phyloP scores from a whole-genome alignment of 495 filamentous ascomycete genomes.

The Extremus antarcticus region DNA sequence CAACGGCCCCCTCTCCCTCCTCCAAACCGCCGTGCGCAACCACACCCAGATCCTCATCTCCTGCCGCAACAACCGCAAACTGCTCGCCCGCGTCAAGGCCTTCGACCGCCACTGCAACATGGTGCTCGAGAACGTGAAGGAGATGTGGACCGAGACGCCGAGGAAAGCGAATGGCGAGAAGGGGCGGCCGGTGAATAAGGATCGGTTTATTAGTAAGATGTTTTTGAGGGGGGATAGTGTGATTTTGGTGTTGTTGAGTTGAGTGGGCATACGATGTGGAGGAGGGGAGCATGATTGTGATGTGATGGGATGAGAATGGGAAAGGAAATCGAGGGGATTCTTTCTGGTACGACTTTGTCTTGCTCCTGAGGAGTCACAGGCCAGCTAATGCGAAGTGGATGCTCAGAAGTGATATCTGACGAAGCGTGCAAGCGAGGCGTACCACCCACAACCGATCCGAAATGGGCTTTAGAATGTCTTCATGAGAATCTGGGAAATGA shows the following conservation, averaged over 20 bases:
- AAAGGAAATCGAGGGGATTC: no score
- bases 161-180: slow-evolving; percentile 64
- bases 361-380: background rate
- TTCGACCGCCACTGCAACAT: slow-evolving; percentile 96
- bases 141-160: slow-evolving; percentile 98
- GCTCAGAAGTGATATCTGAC: background rate
- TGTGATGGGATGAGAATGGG: no score
- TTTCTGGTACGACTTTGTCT: background rate
- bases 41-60: slow-evolving; percentile 86
- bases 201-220: slow-evolving; percentile 98
- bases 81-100: slow-evolving; percentile 70
- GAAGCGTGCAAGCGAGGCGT: background rate
- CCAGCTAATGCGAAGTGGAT: background rate
- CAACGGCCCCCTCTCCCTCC: slow-evolving; percentile 75
- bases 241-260: slow-evolving; percentile 85
- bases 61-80: slow-evolving; percentile 78
- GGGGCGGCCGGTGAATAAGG: slow-evolving; percentile 89
- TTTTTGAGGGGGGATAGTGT: slow-evolving; percentile 91
- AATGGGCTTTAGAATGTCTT: no score
- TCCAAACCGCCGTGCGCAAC: slow-evolving; percentile 79
- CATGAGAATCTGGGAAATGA: no score
- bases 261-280: slow-evolving; percentile 6
- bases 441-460: background rate
- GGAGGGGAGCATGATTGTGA: no score
- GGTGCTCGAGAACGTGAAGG: slow-evolving; percentile 96